Evolutionary conservation across 148 eudicot species (phyloP).

Genomic region (Vaccinium vitisidaea): DNA sequence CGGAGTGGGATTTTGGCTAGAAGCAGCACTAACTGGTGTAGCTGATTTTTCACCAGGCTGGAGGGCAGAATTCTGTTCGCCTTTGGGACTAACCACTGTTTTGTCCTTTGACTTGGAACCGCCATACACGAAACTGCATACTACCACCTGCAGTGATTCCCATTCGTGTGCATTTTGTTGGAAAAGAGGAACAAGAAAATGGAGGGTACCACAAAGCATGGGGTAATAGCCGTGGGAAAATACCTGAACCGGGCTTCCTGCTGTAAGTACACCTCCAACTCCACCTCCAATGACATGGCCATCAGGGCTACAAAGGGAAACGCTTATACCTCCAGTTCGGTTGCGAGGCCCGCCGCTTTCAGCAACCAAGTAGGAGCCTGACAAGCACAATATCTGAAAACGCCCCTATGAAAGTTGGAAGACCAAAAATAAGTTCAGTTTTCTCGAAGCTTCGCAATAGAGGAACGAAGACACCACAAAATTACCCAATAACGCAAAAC

Average conservation of each 20-base stretch:
- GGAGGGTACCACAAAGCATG: background rate
- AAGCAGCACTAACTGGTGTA: conserved; percentile 23
- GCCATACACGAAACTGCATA: conserved; percentile 79
- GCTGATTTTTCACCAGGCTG: conserved; percentile 27
- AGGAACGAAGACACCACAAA: background rate
- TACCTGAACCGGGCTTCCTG: conserved; percentile 86
- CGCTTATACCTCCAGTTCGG: conserved; percentile 82
- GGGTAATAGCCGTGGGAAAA: background rate
- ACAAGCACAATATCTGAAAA: conserved; percentile 83
- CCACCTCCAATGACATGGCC: conserved; percentile 91
- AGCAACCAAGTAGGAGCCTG: conserved; percentile 81
- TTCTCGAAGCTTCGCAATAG: background rate
- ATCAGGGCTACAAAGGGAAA: conserved; percentile 75
- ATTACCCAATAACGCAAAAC: background rate
- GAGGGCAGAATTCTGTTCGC: conserved; percentile 28
- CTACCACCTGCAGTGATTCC: conserved; percentile 55
- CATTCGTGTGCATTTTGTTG: background rate
- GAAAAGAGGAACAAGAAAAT: background rate
- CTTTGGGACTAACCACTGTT: conserved; percentile 28
- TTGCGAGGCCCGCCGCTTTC: conserved; percentile 65
- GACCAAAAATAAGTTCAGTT: background rate
- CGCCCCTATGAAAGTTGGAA: conserved; percentile 53
- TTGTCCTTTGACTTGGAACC: conserved; percentile 47
- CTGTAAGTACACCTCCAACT: conserved; percentile 69
- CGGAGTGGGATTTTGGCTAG: conserved; percentile 23